Base-by-base conservation (phyloP, 2,329 filamentous ascomycete species). In the Pseudovirgaria hyperparasitica region DNA sequence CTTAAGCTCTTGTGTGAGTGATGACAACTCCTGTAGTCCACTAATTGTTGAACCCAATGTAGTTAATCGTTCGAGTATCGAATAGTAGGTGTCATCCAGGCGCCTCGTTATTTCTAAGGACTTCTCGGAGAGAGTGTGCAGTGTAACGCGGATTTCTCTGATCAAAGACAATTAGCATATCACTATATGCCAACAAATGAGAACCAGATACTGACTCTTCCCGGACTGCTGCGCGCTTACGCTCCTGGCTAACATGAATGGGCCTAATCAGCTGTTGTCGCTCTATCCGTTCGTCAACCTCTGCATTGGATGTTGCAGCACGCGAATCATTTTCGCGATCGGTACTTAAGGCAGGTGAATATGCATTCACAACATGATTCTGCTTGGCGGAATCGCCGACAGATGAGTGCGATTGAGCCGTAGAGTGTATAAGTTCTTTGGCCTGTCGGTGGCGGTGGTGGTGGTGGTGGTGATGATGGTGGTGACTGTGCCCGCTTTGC, bases 11-110 rank as follows among this genome's bases (percentile, higher is more conserved):
- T 62, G 64, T 5, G 75, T 74, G 40, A 70, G 60, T 16, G 58
- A 58, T 1, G 76, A 72, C n/a, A 87, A 62, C 38, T 78, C 72
- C 42, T 73, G 74, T 16, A 87, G 58, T 3, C 66, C 67, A 5
- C 60, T 50, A 20, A 85, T 67, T 1, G 73, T 82, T 38, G 61
- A 66, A 28, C 76, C 74, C 19, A 86, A 58, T 1, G 63, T 51
- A 26, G 65, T 66, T 25, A 79, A 63, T 43, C 77, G 81, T 45
- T 82, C 74, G 16, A 84, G 60, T 7, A 85, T 67, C 1, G 71
- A 69, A 37, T 80, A 79, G 54, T 85, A 86, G 3, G 76, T 76
- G 32, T 78, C 70, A 47, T 86, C 79, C 22, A 87, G 67, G 18
- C 67, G 67, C 33, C 67, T 63, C 10, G 74, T 80, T 14, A 74